These are phyloP conservation scores for Ceratorhiza oryzae-sativae DNA, from an alignment of 1,284 basidiomycete genomes.

Conservation along the genomic window DNA sequence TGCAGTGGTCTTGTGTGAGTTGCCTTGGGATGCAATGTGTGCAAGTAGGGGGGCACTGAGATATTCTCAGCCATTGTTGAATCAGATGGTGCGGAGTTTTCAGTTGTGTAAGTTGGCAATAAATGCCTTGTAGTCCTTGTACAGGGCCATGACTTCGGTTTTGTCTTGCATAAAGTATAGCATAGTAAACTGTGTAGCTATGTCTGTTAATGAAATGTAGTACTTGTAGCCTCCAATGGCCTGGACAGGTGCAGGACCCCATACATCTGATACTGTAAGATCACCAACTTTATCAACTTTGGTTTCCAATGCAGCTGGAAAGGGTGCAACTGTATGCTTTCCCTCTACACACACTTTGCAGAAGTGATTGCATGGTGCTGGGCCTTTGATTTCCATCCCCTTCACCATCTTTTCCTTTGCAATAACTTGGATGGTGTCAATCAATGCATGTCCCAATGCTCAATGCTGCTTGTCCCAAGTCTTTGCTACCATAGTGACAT, in stretches of 20 bases:
- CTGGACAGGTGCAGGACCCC: neutral
- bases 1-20: constrained; percentile 30
- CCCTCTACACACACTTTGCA: neutral
- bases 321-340: neutral
- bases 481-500: no score
- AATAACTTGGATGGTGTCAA: neutral
- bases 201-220: neutral
- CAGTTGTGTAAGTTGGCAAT: neutral
- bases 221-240: neutral
- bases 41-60: neutral
- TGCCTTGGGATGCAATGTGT: constrained; percentile 17
- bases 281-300: neutral
- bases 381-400: neutral
- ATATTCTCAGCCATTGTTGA: neutral
- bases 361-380: neutral
- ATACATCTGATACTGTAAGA: neutral
- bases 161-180: neutral
- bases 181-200: neutral
- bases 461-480: neutral
- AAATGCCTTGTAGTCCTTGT: constrained; percentile 7
- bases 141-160: neutral
- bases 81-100: neutral
- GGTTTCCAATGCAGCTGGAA: neutral
- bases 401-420: neutral
- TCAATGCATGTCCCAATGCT: neutral